A percentile compares a stretch with the other conserved stretches of the same genome.
Evolutionary conservation across 2,329 filamentous ascomycete genomes (phyloP).

Genomic region (Diaporthe sp.): DNA sequence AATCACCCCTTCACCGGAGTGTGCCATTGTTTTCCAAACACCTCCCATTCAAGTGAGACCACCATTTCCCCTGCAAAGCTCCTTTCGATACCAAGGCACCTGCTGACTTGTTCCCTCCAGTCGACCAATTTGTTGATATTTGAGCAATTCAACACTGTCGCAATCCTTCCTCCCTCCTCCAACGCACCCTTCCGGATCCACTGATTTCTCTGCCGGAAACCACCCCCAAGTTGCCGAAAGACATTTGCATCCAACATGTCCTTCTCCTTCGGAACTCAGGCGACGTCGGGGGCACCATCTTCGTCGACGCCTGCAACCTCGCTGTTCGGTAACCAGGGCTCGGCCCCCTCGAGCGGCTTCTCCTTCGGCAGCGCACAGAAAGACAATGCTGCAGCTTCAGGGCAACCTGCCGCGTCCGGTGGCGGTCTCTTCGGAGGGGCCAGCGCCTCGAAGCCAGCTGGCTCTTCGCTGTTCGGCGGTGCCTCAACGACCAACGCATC

Average conservation of each 20-base stretch:
- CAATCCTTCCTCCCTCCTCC: not conserved
- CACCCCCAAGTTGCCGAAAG: not conserved
- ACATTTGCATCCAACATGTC: conserved; percentile 40
- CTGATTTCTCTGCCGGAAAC: not conserved
- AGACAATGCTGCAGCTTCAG: conserved; percentile 32
- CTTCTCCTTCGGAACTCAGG: conserved; percentile 49
- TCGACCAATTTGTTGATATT: not conserved
- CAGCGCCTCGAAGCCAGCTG: conserved; percentile 29
- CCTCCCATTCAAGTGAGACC: conserved; percentile 5
- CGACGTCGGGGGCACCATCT: conserved; percentile 55
- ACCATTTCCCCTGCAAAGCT: not conserved
- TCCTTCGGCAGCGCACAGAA: conserved; percentile 55
- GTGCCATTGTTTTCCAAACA: not conserved
- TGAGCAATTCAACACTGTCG: not conserved
- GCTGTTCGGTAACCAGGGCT: conserved; percentile 55
- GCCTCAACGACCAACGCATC: conserved; percentile 47
- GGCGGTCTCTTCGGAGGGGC: conserved; percentile 52
- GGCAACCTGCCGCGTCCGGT: conserved; percentile 42
- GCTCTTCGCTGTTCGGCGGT: conserved; percentile 33
- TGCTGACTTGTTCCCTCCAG: conserved; percentile 7
- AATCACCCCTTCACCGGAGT: conserved; percentile 13
- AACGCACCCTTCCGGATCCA: not conserved
- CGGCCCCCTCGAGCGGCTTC: conserved; percentile 49
- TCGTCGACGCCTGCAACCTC: conserved; percentile 56
- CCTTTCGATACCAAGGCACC: not conserved